phyloP scores from a whole-genome alignment of 2,329 filamentous ascomycete species.

The Diaporthe nobilis region DNA sequence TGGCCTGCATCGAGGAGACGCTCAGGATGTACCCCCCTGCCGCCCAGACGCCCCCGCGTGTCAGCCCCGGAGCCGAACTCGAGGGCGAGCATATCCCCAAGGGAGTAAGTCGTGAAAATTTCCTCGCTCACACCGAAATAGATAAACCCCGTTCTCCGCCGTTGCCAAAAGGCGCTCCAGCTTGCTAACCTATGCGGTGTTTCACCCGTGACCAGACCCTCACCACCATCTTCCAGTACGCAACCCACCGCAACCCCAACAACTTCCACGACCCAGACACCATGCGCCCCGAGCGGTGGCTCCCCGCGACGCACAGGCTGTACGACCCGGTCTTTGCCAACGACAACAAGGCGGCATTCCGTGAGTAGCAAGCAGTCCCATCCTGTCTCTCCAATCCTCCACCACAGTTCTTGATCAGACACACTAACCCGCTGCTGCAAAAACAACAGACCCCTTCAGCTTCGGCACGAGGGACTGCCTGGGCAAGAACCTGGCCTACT shows the following conservation, averaged over 20 bases:
- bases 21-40: constrained; percentile 66
- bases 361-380: neutral
- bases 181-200: neutral
- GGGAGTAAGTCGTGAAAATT: constrained; percentile 8
- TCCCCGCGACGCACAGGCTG: constrained; percentile 39
- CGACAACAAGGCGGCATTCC: constrained; percentile 42
- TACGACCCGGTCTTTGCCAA: constrained; percentile 36
- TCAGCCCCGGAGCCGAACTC: constrained; percentile 29
- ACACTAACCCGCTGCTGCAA: neutral
- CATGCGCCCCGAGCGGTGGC: constrained; percentile 42
- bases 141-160: too few relatives aligned
- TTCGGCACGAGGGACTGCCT: constrained; percentile 43
- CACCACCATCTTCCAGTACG: constrained; percentile 34
- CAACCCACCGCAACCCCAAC: constrained; percentile 38
- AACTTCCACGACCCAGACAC: constrained; percentile 40
- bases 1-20: constrained; percentile 83
- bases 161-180: too few relatives aligned
- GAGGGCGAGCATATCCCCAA: constrained; percentile 34
- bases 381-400: neutral
- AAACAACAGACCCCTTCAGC: constrained; percentile 41
- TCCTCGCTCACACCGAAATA: neutral
- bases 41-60: constrained; percentile 24
- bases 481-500: constrained; percentile 49
- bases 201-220: neutral
- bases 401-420: neutral